Evolutionary conservation across 108 stramenopile genomes (phyloP).

Genomic region (Skeletonema tropicum): DNA sequence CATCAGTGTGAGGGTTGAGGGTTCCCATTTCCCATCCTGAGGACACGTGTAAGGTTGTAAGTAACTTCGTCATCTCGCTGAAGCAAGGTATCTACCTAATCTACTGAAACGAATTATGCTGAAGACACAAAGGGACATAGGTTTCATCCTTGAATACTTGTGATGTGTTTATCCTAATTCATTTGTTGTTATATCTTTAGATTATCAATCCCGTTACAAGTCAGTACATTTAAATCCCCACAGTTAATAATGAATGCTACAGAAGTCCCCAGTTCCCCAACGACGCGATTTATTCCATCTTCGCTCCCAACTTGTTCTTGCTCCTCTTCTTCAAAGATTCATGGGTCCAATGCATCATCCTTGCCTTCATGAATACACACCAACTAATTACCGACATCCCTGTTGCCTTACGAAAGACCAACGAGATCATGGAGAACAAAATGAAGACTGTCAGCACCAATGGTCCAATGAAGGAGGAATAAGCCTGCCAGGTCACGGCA

Average conservation of each 20-base stretch:
- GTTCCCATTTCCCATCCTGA: too few species aligned
- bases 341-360: neutral
- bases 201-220: too few species aligned
- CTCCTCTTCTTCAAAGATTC: constrained; percentile 8
- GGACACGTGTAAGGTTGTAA: too few species aligned
- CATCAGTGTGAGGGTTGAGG: too few species aligned
- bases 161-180: too few species aligned
- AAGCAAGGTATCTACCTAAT: too few species aligned
- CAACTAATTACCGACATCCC: constrained; percentile 62
- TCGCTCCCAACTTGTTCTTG: neutral
- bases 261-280: neutral
- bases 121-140: too few species aligned
- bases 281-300: neutral
- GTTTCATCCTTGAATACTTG: too few species aligned
- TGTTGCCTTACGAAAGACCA: constrained; percentile 50
- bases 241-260: neutral
- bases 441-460: constrained; percentile 51
- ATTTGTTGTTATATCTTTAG: too few species aligned
- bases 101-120: too few species aligned
- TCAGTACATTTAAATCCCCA: too few species aligned
- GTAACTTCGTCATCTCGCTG: too few species aligned
- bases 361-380: constrained; percentile 27
- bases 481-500: constrained; percentile 64
- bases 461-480: constrained; percentile 56
- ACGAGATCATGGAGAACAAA: constrained; percentile 53